A percentile compares a stretch with the other conserved stretches of the same genome.
These are phyloP conservation scores for Draba incana DNA, from an alignment of 345 rosid species.

Conservation along the genomic window DNA sequence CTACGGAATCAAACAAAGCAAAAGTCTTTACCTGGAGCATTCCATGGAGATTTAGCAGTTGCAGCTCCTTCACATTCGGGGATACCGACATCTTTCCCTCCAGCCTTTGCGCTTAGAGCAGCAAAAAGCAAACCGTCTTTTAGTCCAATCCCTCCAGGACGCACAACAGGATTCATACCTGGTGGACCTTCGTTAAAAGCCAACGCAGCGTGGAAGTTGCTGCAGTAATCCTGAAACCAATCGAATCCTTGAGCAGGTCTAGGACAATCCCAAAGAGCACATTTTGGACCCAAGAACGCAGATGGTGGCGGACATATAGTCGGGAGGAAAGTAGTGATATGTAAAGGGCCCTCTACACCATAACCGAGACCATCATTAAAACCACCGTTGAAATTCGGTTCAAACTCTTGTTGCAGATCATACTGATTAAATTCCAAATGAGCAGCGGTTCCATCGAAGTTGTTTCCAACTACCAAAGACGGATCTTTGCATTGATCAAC, in stretches of 20 bases:
- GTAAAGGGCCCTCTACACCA: conserved; percentile 59
- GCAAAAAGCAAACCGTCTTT: conserved; percentile 91
- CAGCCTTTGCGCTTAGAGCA: conserved; percentile 80
- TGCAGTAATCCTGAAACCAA: conserved; percentile 91
- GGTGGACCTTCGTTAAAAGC: conserved; percentile 97
- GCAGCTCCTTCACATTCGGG: conserved; percentile 99
- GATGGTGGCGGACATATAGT: conserved; percentile 82
- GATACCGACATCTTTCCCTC: conserved; percentile 88
- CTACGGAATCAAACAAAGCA: neutral
- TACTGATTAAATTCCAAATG: conserved; percentile 65
- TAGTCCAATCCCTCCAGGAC: conserved; percentile 89
- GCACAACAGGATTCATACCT: conserved; percentile 84
- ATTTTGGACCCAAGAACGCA: conserved; percentile 95
- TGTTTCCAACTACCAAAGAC: conserved; percentile 43
- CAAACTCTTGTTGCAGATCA: conserved; percentile 74
- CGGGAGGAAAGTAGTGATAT: conserved; percentile 61
- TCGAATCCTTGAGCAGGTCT: conserved; percentile 91
- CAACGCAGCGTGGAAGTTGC: conserved; percentile 81
- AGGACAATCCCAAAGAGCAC: conserved; percentile 99
- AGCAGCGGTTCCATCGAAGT: conserved; percentile 46
- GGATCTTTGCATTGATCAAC: conserved; percentile 62
- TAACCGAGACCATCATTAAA: conserved; percentile 49
- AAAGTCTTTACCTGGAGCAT: conserved; percentile 82
- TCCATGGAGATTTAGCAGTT: conserved; percentile 98
- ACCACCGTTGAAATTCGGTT: conserved; percentile 57